A percentile compares a stretch with the other conserved stretches of the same genome.
These are phyloP conservation scores for Triticum turgidum DNA, from an alignment of 176 grass and related monocot species.

Conservation along the genomic window DNA sequence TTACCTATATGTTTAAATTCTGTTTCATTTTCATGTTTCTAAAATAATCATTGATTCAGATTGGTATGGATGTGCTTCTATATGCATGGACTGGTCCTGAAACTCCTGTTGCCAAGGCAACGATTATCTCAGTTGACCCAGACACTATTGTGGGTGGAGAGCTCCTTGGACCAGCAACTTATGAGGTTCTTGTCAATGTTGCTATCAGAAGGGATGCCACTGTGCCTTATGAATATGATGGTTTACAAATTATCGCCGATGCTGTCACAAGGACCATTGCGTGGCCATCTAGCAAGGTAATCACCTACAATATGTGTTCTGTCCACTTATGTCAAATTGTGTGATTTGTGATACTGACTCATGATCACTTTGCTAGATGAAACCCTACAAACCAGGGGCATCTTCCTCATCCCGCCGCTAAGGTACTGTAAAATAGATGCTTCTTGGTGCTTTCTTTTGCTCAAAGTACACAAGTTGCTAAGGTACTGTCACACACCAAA, in stretches of 20 bases:
- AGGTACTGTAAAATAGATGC: too few relatives aligned
- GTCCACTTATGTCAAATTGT: background rate
- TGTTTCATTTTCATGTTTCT: background rate
- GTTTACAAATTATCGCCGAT: background rate
- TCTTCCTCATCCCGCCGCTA: too few relatives aligned
- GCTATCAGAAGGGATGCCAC: background rate
- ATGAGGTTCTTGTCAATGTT: background rate
- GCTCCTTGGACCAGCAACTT: background rate
- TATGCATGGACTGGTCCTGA: background rate
- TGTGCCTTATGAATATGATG: background rate
- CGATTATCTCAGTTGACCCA: background rate
- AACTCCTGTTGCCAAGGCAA: background rate
- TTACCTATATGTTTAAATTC: background rate
- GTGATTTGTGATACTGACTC: background rate
- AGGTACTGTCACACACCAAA: too few relatives aligned
- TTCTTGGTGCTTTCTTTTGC: too few relatives aligned
- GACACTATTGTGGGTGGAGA: background rate
- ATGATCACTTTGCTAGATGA: background rate
- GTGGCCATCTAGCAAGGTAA: background rate
- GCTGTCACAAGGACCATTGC: background rate
- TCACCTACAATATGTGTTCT: background rate
- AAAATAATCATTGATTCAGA: background rate
- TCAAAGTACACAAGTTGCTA: too few relatives aligned
- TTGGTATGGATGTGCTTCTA: background rate
- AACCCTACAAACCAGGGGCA: too few relatives aligned